A percentile compares a stretch with the other conserved stretches of the same genome.
phyloP scores from a whole-genome alignment of 2,329 filamentous ascomycete genomes.

The Alternaria novae-zelandiae region DNA sequence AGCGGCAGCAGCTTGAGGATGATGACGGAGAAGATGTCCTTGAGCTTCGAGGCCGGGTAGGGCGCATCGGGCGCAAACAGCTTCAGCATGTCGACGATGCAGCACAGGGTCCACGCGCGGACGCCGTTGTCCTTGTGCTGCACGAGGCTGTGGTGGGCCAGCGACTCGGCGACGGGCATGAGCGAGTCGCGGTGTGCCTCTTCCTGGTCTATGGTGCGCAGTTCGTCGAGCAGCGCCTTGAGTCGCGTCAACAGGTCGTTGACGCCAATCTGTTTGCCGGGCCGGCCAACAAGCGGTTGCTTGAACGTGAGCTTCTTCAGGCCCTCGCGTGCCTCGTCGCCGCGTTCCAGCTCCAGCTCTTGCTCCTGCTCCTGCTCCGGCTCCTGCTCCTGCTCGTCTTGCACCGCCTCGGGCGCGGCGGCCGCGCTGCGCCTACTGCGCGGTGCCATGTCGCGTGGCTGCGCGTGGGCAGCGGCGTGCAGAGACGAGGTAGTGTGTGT shows the following conservation, averaged over 20 bases:
- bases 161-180: constrained; percentile 80
- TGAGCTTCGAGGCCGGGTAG: constrained; percentile 87
- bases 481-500: background rate
- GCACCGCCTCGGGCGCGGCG: constrained; percentile 40
- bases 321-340: constrained; percentile 56
- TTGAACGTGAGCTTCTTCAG: constrained; percentile 71
- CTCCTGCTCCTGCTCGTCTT: constrained; percentile 32
- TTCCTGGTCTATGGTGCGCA: constrained; percentile 86
- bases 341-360: constrained; percentile 31
- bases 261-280: constrained; percentile 86
- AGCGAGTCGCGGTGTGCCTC: constrained; percentile 84
- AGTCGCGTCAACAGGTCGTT: constrained; percentile 82
- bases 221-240: constrained; percentile 79
- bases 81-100: constrained; percentile 89
- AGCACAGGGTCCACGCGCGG: constrained; percentile 85
- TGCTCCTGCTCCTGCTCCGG: constrained; percentile 32
- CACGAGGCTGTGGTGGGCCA: constrained; percentile 81
- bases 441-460: constrained; percentile 46
- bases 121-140: constrained; percentile 94
- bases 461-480: constrained; percentile 26
- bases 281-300: constrained; percentile 87
- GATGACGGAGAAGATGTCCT: constrained; percentile 95
- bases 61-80: constrained; percentile 95
- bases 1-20: constrained; percentile 83
- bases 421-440: constrained; percentile 48